phyloP scores from a whole-genome alignment of 208 protist genomes.

The Crithidia mellificae region DNA sequence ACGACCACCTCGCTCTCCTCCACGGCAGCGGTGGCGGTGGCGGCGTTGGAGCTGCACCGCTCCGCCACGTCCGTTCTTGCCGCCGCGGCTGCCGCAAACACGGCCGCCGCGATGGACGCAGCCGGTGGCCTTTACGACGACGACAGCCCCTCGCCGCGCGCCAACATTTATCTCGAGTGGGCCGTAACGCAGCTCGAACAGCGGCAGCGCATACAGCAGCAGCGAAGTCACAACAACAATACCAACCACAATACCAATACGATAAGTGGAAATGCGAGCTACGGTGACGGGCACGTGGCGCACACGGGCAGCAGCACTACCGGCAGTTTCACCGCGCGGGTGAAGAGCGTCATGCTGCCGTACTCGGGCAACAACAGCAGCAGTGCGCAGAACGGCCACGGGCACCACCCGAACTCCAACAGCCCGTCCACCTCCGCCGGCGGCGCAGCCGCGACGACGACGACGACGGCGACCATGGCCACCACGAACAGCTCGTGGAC shows the following conservation, averaged over 20 bases:
- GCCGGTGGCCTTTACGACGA: slow-evolving; percentile 23
- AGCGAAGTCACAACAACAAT: not conserved
- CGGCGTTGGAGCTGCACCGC: slow-evolving; percentile 1
- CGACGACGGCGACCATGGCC: slow-evolving; percentile 2
- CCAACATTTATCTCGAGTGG: slow-evolving; percentile 28
- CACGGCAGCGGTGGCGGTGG: slow-evolving; percentile 1
- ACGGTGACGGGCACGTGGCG: not conserved
- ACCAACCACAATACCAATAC: too few species aligned
- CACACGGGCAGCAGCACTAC: slow-evolving; percentile 3
- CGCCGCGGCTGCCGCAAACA: not conserved
- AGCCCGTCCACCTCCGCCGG: not conserved
- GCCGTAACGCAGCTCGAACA: slow-evolving; percentile 19
- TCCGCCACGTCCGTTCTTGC: not conserved
- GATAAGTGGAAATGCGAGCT: too few species aligned
- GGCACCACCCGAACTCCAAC: not conserved
- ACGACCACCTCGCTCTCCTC: slow-evolving; percentile 6
- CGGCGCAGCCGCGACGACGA: not conserved
- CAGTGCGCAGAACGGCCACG: not conserved
- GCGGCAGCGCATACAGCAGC: not conserved
- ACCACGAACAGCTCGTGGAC: slow-evolving; percentile 27
- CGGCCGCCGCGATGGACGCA: slow-evolving; percentile 7
- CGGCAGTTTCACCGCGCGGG: not conserved
- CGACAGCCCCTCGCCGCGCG: slow-evolving; percentile 22
- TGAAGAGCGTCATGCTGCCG: slow-evolving; percentile 3
- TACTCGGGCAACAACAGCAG: slow-evolving; percentile 9